Base-by-base conservation (phyloP, 805 yeast genomes). In the Clavispora phyllophila region DNA sequence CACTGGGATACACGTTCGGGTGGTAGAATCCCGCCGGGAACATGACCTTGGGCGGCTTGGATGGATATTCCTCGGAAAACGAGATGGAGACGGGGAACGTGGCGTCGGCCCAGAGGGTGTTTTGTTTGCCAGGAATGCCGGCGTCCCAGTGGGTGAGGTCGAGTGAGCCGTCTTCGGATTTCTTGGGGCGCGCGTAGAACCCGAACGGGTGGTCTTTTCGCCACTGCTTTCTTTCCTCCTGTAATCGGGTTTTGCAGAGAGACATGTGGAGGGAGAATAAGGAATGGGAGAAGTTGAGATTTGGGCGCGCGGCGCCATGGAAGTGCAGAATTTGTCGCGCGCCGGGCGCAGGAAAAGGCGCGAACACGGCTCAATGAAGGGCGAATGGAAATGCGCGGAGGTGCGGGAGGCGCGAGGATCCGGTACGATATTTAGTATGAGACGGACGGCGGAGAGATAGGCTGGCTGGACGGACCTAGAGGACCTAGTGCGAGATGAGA, bases 171-270 rank as follows among this genome's bases (percentile, higher is more conserved):
- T 89, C 96, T 1, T 70, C 56, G n/a, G 74, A 70, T 61, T 86
- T 90, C 20, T 68, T 59, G 12, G 99, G 99, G 58, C 87, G 87
- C 29, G 99, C 99, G 53, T 68, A 90, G 65, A 93, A 93, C 7
- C 98, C 98, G 65, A 90, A 93, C 0, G 99, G 99, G 61, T 93
- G 99, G 62, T 89, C 96, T 62, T 88, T 91, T 54, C 99, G 81
- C 99, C 99, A 93, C 62, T 85, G 88, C 66, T 90, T 91, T 63
- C 99, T 82, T 51, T 91, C 99, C 63, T 89, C 96, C 58, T 90
- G 97, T 32, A 91, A 76, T 55, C 99, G 79, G 45, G 81, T 87
- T 50, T 82, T 70, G 61, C 95, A 83, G 46, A 88, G 75, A 45
- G 85, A 69, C 74, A 58, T 57, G 37, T 15, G 20, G 13, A 7